Evolutionary conservation across 2,329 filamentous ascomycete genomes (phyloP).

Genomic region (Sporothrix variecibatus): DNA sequence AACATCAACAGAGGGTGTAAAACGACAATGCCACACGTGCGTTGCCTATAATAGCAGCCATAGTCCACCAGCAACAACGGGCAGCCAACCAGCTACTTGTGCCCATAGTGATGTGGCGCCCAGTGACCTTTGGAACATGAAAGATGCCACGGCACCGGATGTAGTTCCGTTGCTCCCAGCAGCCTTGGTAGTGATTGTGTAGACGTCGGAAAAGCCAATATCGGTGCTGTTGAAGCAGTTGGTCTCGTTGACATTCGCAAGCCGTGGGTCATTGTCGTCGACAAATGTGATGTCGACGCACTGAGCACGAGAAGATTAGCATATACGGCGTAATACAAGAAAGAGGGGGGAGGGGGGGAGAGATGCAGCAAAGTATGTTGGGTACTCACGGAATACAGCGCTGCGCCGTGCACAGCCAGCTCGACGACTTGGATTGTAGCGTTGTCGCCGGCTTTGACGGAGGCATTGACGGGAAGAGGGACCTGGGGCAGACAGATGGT

Average conservation of each 20-base stretch:
- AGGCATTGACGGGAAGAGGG: slow-evolving; percentile 71
- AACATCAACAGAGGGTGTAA: not conserved
- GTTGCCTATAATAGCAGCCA: slow-evolving; percentile 44
- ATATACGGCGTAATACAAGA: not conserved
- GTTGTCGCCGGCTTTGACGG: slow-evolving; percentile 76
- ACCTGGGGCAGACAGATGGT: slow-evolving; percentile 89
- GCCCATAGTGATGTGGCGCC: slow-evolving; percentile 34
- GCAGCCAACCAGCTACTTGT: slow-evolving; percentile 44
- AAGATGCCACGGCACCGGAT: slow-evolving; percentile 35
- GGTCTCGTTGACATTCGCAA: slow-evolving; percentile 70
- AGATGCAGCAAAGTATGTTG: not conserved
- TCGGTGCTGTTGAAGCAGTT: slow-evolving; percentile 90
- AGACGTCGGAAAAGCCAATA: slow-evolving; percentile 76
- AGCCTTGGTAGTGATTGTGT: slow-evolving; percentile 60
- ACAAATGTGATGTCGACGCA: slow-evolving; percentile 95
- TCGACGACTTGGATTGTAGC: slow-evolving; percentile 90
- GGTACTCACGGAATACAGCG: slow-evolving; percentile 71
- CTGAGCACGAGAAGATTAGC: slow-evolving; percentile 47
- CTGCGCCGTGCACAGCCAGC: slow-evolving; percentile 77
- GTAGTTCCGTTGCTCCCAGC: slow-evolving; percentile 36
- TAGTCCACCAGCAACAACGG: slow-evolving; percentile 43
- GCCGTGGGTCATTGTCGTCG: slow-evolving; percentile 67
- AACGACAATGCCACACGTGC: not conserved
- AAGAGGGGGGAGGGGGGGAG: too few relatives aligned
- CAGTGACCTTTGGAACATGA: slow-evolving; percentile 34